Percentiles rank a stretch among this genome's conserved stretches.
phyloP scores from a whole-genome alignment of 352 stramenopile genomes.

The Phytophthora pini region DNA sequence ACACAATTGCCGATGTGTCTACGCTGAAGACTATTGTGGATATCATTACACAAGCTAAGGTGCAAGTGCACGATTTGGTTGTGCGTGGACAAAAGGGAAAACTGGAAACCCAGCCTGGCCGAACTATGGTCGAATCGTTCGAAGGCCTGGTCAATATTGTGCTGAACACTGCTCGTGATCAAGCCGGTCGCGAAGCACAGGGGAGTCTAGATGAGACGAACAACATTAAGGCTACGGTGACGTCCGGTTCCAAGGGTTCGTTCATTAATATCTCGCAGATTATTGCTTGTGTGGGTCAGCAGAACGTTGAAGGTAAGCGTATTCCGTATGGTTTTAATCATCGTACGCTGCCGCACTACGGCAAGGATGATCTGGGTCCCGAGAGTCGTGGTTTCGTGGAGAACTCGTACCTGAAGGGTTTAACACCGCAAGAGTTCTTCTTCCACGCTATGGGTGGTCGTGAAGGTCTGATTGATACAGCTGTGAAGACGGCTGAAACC shows the following conservation, averaged over 20 bases:
- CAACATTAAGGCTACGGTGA: slow-evolving; percentile 99
- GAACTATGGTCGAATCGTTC: slow-evolving; percentile 99
- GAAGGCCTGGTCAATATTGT: slow-evolving; percentile 99
- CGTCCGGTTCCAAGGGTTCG: slow-evolving; percentile 98
- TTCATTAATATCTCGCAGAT: slow-evolving; percentile 99
- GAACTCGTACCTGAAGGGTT: slow-evolving; percentile 98
- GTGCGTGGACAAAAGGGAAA: slow-evolving; percentile 97
- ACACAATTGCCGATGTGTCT: slow-evolving; percentile 98
- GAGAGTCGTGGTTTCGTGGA: slow-evolving; percentile 99
- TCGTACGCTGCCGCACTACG: slow-evolving; percentile 96
- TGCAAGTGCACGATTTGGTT: slow-evolving; percentile 93
- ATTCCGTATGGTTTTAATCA: slow-evolving; percentile 97
- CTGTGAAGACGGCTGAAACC: slow-evolving; percentile 99
- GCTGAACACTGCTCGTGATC: slow-evolving; percentile 88
- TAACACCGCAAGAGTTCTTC: slow-evolving; percentile 98
- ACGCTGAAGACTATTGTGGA: slow-evolving; percentile 99
- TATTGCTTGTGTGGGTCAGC: slow-evolving; percentile 98
- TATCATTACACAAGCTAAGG: slow-evolving; percentile 99
- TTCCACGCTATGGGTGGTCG: slow-evolving; percentile 99
- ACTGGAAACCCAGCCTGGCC: slow-evolving; percentile 97
- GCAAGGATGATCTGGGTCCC: slow-evolving; percentile 97
- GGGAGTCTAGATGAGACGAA: slow-evolving; percentile 96
- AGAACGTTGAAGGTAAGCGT: slow-evolving; percentile 98
- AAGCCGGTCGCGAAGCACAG: slow-evolving; percentile 83
- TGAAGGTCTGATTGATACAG: slow-evolving; percentile 99